Conservation (phyloP, 2,329 filamentous ascomycete species). For the Hortaea werneckii region DNA sequence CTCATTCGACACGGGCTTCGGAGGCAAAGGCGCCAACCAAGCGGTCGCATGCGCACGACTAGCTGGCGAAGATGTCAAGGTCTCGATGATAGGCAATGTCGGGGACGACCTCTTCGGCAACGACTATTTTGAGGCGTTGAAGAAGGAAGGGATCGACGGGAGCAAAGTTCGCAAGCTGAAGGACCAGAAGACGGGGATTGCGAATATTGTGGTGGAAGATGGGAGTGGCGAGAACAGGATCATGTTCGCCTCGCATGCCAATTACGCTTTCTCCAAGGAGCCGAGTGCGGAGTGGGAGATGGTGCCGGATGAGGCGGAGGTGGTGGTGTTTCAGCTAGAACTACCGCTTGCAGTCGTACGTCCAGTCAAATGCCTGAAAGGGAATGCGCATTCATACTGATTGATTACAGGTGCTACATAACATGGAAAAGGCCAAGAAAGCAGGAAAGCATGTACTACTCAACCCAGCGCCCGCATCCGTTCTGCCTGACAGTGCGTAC, state of each 20-base stretch:
- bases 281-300: conserved; percentile 24
- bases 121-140: conserved; percentile 32
- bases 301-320: conserved; percentile 30
- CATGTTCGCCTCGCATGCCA: conserved; percentile 39
- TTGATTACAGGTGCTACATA: conserved; percentile 21
- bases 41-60: conserved; percentile 48
- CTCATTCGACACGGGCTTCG: conserved; percentile 69
- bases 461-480: conserved; percentile 68
- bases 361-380: background rate
- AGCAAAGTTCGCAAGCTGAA: conserved; percentile 29
- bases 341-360: conserved; percentile 32
- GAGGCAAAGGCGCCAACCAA: conserved; percentile 94
- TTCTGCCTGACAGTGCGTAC: conserved; percentile 58
- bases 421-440: conserved; percentile 18
- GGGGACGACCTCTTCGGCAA: conserved; percentile 36
- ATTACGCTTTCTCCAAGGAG: conserved; percentile 27
- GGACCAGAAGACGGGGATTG: conserved; percentile 38
- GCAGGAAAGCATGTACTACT: conserved; percentile 50
- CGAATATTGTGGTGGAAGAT: conserved; percentile 41
- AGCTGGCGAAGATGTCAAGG: conserved; percentile 25
- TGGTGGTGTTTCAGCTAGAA: conserved; percentile 40
- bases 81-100: conserved; percentile 41
- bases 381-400: background rate
- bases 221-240: conserved; percentile 40
- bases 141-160: conserved; percentile 35